Base-by-base conservation (phyloP, 768 basidiomycete species). In the Kondoa subrosea region DNA sequence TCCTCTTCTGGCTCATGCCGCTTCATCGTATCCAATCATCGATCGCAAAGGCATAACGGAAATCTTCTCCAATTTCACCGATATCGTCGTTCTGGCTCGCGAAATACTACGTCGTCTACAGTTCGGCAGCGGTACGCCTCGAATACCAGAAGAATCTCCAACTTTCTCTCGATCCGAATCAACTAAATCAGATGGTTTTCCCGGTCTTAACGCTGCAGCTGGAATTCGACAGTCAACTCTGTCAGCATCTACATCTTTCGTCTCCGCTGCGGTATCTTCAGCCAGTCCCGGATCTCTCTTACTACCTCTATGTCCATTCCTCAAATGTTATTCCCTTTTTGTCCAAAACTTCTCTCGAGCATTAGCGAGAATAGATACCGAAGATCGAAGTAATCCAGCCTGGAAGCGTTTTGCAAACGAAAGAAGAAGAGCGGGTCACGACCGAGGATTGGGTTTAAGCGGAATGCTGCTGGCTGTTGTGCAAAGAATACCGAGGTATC, bases 251-350 rank as follows among this genome's bases (percentile, higher is more conserved):
- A 14, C 58, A 59, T 63, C 61, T 14, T 21, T 32, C 16, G 25
- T 26, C 14, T 32, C 61, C 16, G 16, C 61, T 12, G 61, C 61
- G 17, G 61, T 63, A 27, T 27, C 61, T 16, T 63, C 27, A 3
- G 61, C 15, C n/a, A 29, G 3, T 3, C 61, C 61, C 12, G 62
- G 61, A 17, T 62, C 64, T 1, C 31, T 57, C 26, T 34, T 57
- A 26, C 40, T 60, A 26, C 65, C 40, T 17, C 50, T 71, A 21
- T 67, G 70, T 12, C 74, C 74, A 1, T 75, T 75, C 68, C 66
- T 74, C 34, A 74, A 72, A 56, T 68, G 67, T 34, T 75, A 75
- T 67, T 69, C 72, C 8, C 71, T 74, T 67, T 74, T 75, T 60
- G 68, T 74, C 32, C 56, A 71, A 17, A 72, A 72, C 66, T 75